Conservation (phyloP, 306 rosid species). For the Herpetospermum pedunculosum region DNA sequence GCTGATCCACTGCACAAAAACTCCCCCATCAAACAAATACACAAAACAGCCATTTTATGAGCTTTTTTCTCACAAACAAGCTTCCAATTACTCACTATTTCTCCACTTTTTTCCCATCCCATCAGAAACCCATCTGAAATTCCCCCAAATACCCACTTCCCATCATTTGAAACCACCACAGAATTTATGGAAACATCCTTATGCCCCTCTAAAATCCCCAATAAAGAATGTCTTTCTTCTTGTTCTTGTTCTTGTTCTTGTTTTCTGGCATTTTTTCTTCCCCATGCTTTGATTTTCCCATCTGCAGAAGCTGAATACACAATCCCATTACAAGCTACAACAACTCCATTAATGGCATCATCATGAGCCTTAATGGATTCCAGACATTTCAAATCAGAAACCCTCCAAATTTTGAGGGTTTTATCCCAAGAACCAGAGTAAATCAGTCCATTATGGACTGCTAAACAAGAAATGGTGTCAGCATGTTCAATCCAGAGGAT, state of each 20-base stretch:
- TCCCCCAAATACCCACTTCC: constrained; percentile 76
- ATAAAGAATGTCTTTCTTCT: constrained; percentile 29
- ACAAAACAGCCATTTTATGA: constrained; percentile 70
- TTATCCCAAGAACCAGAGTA: constrained; percentile 97
- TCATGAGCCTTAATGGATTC: constrained; percentile 87
- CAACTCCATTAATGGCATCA: constrained; percentile 80
- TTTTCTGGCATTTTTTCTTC: constrained; percentile 27
- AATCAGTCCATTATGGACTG: constrained; percentile 46
- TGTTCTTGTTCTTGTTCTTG: background rate
- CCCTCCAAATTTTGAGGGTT: constrained; percentile 71
- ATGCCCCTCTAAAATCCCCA: constrained; percentile 62
- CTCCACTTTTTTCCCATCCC: constrained; percentile 45
- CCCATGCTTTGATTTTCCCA: constrained; percentile 91
- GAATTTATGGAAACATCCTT: constrained; percentile 63
- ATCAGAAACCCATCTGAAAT: constrained; percentile 62
- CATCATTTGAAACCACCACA: constrained; percentile 61
- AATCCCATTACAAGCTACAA: constrained; percentile 46
- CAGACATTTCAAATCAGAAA: constrained; percentile 76
- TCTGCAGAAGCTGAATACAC: constrained; percentile 97
- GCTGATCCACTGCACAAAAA: constrained; percentile 77
- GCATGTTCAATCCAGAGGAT: constrained; percentile 80
- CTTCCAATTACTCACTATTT: constrained; percentile 39
- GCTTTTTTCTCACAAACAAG: constrained; percentile 49
- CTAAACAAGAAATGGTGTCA: constrained; percentile 76
- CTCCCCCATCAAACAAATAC: constrained; percentile 58